A percentile compares a stretch with the other conserved stretches of the same genome.
Evolutionary conservation across 225 moss, liverwort and hornwort species (phyloP).

Genomic region (Pleurozium schreberi): DNA sequence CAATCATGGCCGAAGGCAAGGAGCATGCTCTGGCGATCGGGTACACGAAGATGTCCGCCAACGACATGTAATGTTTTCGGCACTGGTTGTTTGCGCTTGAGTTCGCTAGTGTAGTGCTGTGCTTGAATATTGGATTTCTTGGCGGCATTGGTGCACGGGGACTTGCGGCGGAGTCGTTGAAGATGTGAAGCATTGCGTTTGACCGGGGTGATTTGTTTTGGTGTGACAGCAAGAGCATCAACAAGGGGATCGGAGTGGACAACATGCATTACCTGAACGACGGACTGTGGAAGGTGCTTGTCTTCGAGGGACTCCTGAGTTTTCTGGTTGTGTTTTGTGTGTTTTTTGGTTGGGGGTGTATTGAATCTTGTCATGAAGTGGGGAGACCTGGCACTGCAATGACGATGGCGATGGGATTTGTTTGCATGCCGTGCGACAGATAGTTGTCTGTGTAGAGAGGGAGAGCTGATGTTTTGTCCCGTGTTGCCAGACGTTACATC

Average conservation of each 20-base stretch:
- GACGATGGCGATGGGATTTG: neutral
- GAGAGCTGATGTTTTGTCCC: neutral
- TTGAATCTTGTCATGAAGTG: neutral
- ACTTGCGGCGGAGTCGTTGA: neutral
- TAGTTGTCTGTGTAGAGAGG: neutral
- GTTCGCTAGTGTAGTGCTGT: neutral
- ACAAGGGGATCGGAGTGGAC: slow-evolving; percentile 97
- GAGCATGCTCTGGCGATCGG: slow-evolving; percentile 94
- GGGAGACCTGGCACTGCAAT: neutral
- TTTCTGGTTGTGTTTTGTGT: neutral
- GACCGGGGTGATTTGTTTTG: neutral
- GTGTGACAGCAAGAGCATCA: slow-evolving; percentile 59
- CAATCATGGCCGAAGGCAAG: slow-evolving; percentile 94
- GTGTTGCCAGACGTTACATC: slow-evolving; percentile 50
- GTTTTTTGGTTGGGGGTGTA: neutral
- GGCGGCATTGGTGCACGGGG: neutral
- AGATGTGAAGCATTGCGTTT: neutral
- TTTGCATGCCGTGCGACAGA: neutral
- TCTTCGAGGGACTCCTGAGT: neutral
- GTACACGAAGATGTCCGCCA: slow-evolving; percentile 97
- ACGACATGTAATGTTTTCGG: slow-evolving; percentile 57
- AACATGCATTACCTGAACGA: slow-evolving; percentile 98
- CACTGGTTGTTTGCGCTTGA: neutral
- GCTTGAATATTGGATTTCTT: neutral
- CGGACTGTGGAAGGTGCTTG: slow-evolving; percentile 84